A percentile compares a stretch with the other conserved stretches of the same genome.
These are phyloP conservation scores for Beauveria sp. DNA, from an alignment of 2,329 filamentous ascomycete species.

Conservation along the genomic window DNA sequence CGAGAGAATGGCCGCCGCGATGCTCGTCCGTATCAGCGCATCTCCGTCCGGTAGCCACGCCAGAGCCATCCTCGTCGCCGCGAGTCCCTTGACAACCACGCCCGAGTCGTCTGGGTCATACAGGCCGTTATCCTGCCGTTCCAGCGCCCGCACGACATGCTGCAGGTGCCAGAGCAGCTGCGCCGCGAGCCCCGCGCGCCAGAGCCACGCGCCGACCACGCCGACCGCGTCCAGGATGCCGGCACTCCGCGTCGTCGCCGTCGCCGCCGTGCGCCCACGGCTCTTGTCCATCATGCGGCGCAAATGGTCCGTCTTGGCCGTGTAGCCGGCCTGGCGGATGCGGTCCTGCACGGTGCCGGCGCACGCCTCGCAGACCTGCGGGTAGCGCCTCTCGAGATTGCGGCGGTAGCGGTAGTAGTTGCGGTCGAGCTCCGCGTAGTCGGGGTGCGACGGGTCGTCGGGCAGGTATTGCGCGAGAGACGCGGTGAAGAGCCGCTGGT, in stretches of 20 bases:
- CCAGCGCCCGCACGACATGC: constrained; percentile 20
- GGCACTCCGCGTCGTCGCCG: constrained; percentile 16
- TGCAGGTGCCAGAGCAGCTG: constrained; percentile 46
- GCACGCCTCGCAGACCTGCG: constrained; percentile 79
- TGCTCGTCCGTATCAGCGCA: constrained; percentile 37
- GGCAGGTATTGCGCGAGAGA: constrained; percentile 74
- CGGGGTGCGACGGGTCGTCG: constrained; percentile 54
- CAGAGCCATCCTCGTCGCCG: constrained; percentile 14
- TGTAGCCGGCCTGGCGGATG: constrained; percentile 67
- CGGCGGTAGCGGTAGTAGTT: constrained; percentile 63
- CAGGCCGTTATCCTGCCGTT: constrained; percentile 22
- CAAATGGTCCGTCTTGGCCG: constrained; percentile 75
- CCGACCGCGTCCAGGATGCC: constrained; percentile 37
- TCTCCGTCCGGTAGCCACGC: constrained; percentile 33
- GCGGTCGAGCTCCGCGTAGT: constrained; percentile 61
- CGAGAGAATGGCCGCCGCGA: constrained; percentile 42
- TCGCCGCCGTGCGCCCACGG: constrained; percentile 27
- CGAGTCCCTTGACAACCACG: constrained; percentile 12
- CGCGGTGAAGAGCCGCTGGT: constrained; percentile 74
- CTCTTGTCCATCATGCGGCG: constrained; percentile 66
- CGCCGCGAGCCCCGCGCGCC: constrained; percentile 38
- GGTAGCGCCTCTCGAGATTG: constrained; percentile 74
- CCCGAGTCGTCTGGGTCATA: constrained; percentile 26
- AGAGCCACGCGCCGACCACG: constrained; percentile 35
- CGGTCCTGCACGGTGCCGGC: constrained; percentile 64